A percentile compares a stretch with the other conserved stretches of the same genome.
Conservation (phyloP, 805 yeast genomes). For the Starmera amethionina region DNA sequence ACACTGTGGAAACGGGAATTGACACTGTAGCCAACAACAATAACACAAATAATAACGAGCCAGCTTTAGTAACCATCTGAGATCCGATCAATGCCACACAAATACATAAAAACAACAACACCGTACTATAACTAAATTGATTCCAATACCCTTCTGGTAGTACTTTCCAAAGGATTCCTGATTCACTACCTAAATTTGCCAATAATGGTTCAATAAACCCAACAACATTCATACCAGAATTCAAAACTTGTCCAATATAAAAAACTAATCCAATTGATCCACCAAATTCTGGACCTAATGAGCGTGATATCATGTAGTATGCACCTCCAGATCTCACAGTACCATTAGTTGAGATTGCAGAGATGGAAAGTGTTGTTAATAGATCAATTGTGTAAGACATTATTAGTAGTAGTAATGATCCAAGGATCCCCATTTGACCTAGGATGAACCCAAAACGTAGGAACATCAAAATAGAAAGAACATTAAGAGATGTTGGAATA, state of each 20-base stretch:
- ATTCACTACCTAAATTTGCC: slow-evolving; percentile 57
- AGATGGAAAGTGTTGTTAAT: slow-evolving; percentile 79
- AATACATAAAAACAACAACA: slow-evolving; percentile 61
- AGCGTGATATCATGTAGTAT: slow-evolving; percentile 91
- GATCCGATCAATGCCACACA: slow-evolving; percentile 75
- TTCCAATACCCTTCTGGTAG: slow-evolving; percentile 67
- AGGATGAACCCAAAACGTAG: slow-evolving; percentile 89
- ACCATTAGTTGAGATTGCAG: slow-evolving; percentile 96
- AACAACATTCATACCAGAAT: slow-evolving; percentile 86
- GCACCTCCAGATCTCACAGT: slow-evolving; percentile 98
- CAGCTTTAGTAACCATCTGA: slow-evolving; percentile 71
- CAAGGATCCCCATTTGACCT: slow-evolving; percentile 89
- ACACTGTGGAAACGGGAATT: slow-evolving; percentile 67
- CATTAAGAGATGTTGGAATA: slow-evolving; percentile 88
- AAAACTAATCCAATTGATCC: slow-evolving; percentile 95
- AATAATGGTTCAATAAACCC: slow-evolving; percentile 90
- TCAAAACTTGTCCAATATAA: slow-evolving; percentile 88
- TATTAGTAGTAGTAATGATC: slow-evolving; percentile 56
- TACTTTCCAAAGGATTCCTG: slow-evolving; percentile 45
- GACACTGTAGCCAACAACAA: slow-evolving; percentile 66
- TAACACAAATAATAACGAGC: slow-evolving; percentile 59
- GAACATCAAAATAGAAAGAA: slow-evolving; percentile 89
- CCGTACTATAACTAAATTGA: slow-evolving; percentile 63
- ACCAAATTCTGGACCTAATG: slow-evolving; percentile 96
- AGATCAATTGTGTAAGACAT: slow-evolving; percentile 75